Base-by-base conservation (phyloP, 257 asterid species). In the Buddleja alternifolia region DNA sequence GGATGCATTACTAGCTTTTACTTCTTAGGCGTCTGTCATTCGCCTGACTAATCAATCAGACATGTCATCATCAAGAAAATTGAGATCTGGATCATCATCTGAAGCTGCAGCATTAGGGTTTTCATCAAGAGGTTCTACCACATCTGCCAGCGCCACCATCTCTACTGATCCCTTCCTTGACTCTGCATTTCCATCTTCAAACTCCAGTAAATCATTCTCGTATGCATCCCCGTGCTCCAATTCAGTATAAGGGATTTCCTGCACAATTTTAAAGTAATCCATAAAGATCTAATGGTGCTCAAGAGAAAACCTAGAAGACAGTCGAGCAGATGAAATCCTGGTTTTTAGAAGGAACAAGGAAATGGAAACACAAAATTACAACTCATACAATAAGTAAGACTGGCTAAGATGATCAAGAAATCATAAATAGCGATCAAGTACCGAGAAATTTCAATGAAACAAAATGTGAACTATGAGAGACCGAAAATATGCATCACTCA, bases 161-260 rank as follows among this genome's bases (percentile, higher is more conserved):
- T 75, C 94, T 82, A 80, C 32, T 0, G 86, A 76, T 47, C 82
- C 88, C 70, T 85, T 86, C 68, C 89, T 73, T 6, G 79, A 41
- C 7, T 77, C 84, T 29, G 72, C 84, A 80, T 76, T 75, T 57
- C 84, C 86, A 59, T 82, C 90, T 20, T 88, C 94, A 25, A 60
- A 83, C 50, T 82, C 91, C 72, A 78, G 79, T 51, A 87, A 47
- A 48, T 88, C 96, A 55, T 83, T 83, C 81, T 78, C 97, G 16
- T 76, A 87, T 53, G 79, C 79, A 52, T 86, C 90, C 57, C 77
- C 89, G 34, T 82, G 89, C 66, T 86, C 97, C 84, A 78, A 79
- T 36, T 88, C 97, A 70, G 77, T 81, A 60, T 79, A 86, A 14
- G 73, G 75, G 61, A 82, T 77, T 71, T 88, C 94, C 97, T 90